phyloP scores from a whole-genome alignment of 345 rosid genomes.

The Viola odorata region DNA sequence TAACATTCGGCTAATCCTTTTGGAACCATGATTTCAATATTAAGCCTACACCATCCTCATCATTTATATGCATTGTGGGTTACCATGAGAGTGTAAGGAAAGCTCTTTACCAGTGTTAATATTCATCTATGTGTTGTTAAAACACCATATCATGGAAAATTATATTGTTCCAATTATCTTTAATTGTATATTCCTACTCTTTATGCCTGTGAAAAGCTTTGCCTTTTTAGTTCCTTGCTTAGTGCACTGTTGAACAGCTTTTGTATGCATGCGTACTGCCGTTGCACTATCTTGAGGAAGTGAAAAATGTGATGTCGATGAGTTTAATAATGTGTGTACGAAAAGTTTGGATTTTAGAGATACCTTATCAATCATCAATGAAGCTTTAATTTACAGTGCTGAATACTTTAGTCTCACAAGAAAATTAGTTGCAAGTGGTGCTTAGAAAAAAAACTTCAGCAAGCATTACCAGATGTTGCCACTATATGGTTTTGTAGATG shows the following conservation, averaged over 20 bases:
- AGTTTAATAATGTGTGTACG: neutral
- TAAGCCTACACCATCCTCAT: neutral
- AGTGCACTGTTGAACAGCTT: neutral
- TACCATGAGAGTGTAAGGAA: neutral
- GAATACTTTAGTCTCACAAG: no score
- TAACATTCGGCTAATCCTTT: neutral
- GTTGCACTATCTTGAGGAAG: neutral
- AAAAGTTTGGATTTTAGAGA: neutral
- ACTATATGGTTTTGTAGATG: neutral
- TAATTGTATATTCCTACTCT: no score
- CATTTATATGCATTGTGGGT: constrained; percentile 1
- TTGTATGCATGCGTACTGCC: neutral
- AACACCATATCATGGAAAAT: neutral
- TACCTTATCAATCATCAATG: neutral
- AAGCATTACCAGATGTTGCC: neutral
- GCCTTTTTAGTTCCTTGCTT: no score
- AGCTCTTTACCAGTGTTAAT: neutral
- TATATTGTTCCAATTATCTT: no score
- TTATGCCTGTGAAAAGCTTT: no score
- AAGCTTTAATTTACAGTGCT: neutral
- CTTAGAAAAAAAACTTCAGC: no score
- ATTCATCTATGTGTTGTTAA: neutral
- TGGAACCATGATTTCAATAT: neutral
- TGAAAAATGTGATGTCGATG: neutral
- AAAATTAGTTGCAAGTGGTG: no score